These are phyloP conservation scores for Eucalyptus curtisii DNA, from an alignment of 345 rosid species.

Conservation along the genomic window DNA sequence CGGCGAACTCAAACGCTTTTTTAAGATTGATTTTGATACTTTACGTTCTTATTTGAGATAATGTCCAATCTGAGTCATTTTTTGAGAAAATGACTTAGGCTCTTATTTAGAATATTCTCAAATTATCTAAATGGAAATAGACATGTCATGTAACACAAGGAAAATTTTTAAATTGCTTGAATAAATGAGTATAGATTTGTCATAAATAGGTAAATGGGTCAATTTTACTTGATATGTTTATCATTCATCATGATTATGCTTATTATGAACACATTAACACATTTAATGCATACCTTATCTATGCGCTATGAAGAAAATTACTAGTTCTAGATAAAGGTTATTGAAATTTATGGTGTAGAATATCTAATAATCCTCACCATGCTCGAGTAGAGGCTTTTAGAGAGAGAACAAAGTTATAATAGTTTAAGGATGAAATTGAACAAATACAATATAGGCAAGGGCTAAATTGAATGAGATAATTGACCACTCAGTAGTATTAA, in stretches of 20 bases:
- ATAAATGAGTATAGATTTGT: neutral
- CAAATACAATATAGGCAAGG: neutral
- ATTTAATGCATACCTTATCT: neutral
- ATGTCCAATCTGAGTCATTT: no score
- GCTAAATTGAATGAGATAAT: neutral
- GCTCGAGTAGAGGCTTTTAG: neutral
- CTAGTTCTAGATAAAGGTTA: neutral
- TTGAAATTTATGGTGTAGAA: neutral
- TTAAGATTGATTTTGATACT: neutral
- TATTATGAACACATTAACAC: neutral
- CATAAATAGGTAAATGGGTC: neutral
- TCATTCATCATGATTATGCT: neutral
- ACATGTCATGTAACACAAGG: neutral
- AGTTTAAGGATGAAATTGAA: neutral
- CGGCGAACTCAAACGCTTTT: neutral
- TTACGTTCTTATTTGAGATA: no score
- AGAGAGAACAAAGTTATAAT: neutral
- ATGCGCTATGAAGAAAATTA: neutral
- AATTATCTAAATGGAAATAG: neutral
- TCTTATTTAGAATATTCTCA: neutral
- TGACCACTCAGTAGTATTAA: neutral
- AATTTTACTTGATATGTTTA: neutral
- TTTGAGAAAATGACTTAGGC: neutral
- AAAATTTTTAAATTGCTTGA: neutral
- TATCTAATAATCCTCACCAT: neutral